phyloP scores from a whole-genome alignment of 1,284 basidiomycete species.

The Trichosporon sp. region DNA sequence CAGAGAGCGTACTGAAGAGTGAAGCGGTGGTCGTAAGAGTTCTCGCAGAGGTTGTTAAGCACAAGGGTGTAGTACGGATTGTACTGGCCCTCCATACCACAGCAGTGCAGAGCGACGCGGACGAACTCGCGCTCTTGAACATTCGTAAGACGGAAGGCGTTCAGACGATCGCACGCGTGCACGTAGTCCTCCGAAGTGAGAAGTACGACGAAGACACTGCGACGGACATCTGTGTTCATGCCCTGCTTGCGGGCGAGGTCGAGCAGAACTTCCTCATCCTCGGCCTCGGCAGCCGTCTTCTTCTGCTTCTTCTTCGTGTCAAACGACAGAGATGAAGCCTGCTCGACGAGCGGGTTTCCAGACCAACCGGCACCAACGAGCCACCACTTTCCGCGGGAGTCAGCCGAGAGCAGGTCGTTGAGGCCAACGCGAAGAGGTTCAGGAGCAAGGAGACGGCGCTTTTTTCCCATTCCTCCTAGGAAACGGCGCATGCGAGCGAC shows the following conservation, averaged over 20 bases:
- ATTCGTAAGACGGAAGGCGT: slow-evolving; percentile 80
- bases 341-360: slow-evolving; percentile 81
- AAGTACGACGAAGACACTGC: slow-evolving; percentile 86
- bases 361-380: slow-evolving; percentile 95
- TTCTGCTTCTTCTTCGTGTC: slow-evolving; percentile 22
- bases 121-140: slow-evolving; percentile 93
- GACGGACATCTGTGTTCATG: slow-evolving; percentile 96
- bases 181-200: slow-evolving; percentile 97
- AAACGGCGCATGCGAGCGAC: slow-evolving; percentile 80
- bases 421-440: slow-evolving; percentile 83
- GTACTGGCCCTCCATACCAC: slow-evolving; percentile 81
- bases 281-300: slow-evolving; percentile 31
- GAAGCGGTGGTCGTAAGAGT: slow-evolving; percentile 71
- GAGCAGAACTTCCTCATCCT: slow-evolving; percentile 64
- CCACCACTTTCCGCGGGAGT: slow-evolving; percentile 97
- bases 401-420: slow-evolving; percentile 79
- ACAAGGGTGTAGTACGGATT: slow-evolving; percentile 97
- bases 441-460: slow-evolving; percentile 71
- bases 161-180: slow-evolving; percentile 84
- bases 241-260: slow-evolving; percentile 88
- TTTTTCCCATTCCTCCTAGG: slow-evolving; percentile 72
- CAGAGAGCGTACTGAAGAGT: slow-evolving; percentile 95
- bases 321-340: slow-evolving; percentile 19
- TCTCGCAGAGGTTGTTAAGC: slow-evolving; percentile 63
- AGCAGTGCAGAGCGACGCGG: slow-evolving; percentile 88